Evolutionary conservation across 2,329 filamentous ascomycete species (phyloP).

Genomic region (Ascocoryne sarcoides): DNA sequence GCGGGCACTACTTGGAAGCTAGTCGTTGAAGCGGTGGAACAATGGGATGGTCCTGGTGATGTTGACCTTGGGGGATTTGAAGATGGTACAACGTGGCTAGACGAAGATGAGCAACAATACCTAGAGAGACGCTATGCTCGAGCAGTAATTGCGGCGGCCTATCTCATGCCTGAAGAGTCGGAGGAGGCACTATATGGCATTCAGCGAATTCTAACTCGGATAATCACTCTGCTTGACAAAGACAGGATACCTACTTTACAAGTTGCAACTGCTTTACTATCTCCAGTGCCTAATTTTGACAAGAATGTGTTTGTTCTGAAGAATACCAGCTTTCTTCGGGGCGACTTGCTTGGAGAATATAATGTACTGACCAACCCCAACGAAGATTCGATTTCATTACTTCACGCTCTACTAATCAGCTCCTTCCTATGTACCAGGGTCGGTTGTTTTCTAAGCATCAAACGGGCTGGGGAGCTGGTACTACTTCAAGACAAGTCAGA

Average conservation of each 20-base stretch:
- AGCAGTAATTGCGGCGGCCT: constrained; percentile 58
- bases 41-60: constrained; percentile 68
- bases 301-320: constrained; percentile 30
- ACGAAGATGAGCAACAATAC: constrained; percentile 49
- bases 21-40: constrained; percentile 54
- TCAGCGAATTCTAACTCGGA: constrained; percentile 50
- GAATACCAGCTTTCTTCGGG: constrained; percentile 39
- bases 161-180: constrained; percentile 53
- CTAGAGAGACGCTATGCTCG: constrained; percentile 59
- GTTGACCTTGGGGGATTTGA: constrained; percentile 57
- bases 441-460: constrained; percentile 41
- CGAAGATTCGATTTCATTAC: constrained; percentile 44
- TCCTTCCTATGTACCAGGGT: constrained; percentile 46
- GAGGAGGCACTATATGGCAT: constrained; percentile 49
- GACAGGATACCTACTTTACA: constrained; percentile 46
- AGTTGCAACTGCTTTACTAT: constrained; percentile 38
- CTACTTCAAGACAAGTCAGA: constrained; percentile 56
- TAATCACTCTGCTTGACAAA: constrained; percentile 51
- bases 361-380: constrained; percentile 59
- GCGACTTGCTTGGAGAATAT: constrained; percentile 45
- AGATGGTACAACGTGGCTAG: constrained; percentile 42
- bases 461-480: constrained; percentile 51
- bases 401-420: constrained; percentile 56
- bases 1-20: constrained; percentile 52
- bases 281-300: constrained; percentile 32